Conservation (phyloP, 768 basidiomycete species). For the Boletellus sp. region DNA sequence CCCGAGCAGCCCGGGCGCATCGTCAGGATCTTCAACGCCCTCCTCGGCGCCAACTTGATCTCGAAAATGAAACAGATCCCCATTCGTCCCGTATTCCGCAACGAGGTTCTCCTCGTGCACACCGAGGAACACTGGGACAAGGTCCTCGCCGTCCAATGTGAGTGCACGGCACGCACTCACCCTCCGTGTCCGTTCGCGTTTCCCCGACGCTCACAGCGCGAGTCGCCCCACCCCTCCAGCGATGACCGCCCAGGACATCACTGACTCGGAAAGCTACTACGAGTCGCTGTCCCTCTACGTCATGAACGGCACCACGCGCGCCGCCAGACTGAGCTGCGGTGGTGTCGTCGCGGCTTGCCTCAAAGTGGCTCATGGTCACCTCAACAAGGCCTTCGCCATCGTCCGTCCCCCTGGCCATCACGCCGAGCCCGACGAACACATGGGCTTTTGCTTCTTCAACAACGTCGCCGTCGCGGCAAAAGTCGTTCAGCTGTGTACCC, state of each 20-base stretch:
- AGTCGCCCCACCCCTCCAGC: slow-evolving; percentile 39
- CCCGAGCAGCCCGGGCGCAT: slow-evolving; percentile 82
- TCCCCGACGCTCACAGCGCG: slow-evolving; percentile 13
- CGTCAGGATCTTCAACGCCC: slow-evolving; percentile 61
- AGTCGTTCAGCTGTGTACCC: slow-evolving; percentile 68
- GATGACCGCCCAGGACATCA: slow-evolving; percentile 71
- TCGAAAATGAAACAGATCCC: slow-evolving; percentile 74
- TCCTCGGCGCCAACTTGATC: slow-evolving; percentile 58
- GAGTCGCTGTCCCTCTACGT: slow-evolving; percentile 92
- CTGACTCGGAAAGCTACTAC: slow-evolving; percentile 77
- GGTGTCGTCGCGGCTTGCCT: slow-evolving; percentile 90
- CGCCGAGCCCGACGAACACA: slow-evolving; percentile 95
- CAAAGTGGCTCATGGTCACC: slow-evolving; percentile 74
- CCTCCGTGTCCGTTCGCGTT: neutral
- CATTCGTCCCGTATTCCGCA: slow-evolving; percentile 66
- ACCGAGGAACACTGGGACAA: slow-evolving; percentile 90
- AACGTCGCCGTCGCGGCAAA: slow-evolving; percentile 92
- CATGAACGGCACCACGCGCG: slow-evolving; percentile 75
- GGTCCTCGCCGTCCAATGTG: slow-evolving; percentile 78
- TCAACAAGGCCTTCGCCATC: slow-evolving; percentile 89
- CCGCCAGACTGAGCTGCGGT: slow-evolving; percentile 87
- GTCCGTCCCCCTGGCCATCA: slow-evolving; percentile 98
- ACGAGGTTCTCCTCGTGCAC: slow-evolving; percentile 88
- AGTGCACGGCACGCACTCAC: slow-evolving; percentile 30
- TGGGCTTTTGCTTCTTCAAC: slow-evolving; percentile 99